Evolutionary conservation across 768 basidiomycete genomes (phyloP), one percentile per base, ranked within the genome.

Genomic region (Candolleomyces efflorescens): DNA sequence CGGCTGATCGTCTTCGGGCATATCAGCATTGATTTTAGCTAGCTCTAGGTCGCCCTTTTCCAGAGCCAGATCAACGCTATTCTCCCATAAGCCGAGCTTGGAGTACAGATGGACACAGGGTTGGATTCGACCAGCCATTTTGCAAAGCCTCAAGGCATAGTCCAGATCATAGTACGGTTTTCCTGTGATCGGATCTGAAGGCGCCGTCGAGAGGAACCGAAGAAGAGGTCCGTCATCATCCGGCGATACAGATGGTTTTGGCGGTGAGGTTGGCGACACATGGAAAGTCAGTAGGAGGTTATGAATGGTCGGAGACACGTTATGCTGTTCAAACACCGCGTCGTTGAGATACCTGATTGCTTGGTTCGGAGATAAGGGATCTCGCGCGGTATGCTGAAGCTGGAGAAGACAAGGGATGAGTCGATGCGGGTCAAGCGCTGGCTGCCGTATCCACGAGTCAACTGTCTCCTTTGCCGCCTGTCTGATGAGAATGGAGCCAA

Each of bases 61-160:
- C 51, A 99, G 75, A 0, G 97, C 96, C 46, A 98, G 78, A 69
- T 98, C 95, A 39, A 99, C 96, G 59, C 91, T 92, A 63, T 92
- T 93, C 75, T 98, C 97, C 79, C 89, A 98, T 44, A 98, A 76
- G 3, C 93, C 95, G 94, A 99, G 94, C 74, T 96, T 92, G 7
- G 93, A 90, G 72, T 98, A 99, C 50, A 99, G 94, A 64, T 92
- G 90, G 38, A 98, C 94, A 69, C 95, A 98, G 7, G 95, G 85
- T 64, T 92, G 92, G 13, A 84, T 90, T 43, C 91, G 77, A 9
- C 85, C 83, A 38, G 88, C 79, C 64, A 85, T 83, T 68, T 92
- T 95, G 78, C 95, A 98, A 45, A 98, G 71, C 17, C 97, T 84
- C 56, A 99, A 69, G 1, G 97, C 97, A 69, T 98, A 99, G 72